These are phyloP conservation scores for Penicillium sp. DNA, from an alignment of 2,329 filamentous ascomycete genomes.

Conservation along the genomic window DNA sequence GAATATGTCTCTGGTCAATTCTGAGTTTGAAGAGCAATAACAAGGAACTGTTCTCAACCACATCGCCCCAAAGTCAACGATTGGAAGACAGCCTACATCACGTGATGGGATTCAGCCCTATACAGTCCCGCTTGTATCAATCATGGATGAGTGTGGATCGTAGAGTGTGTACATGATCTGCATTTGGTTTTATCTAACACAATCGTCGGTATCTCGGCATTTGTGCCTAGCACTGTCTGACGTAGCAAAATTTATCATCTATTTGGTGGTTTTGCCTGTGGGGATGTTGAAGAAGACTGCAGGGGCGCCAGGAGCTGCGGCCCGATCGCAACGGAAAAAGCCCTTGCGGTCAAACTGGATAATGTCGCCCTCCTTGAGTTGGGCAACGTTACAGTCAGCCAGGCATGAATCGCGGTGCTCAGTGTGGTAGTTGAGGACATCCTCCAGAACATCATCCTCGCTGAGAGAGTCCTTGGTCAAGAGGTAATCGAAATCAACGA, in stretches of 20 bases:
- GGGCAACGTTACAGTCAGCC: constrained; percentile 75
- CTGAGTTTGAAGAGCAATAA: background rate
- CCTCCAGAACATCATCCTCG: constrained; percentile 80
- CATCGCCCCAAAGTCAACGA: background rate
- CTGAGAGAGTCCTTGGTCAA: constrained; percentile 93
- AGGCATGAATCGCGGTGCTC: constrained; percentile 71
- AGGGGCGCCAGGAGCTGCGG: constrained; percentile 57
- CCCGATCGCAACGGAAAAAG: constrained; percentile 79
- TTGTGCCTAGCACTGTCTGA: background rate
- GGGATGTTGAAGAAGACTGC: constrained; percentile 69
- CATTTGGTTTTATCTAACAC: background rate
- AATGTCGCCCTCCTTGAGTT: constrained; percentile 81
- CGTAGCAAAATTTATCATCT: constrained; percentile 9
- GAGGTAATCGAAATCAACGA: constrained; percentile 93
- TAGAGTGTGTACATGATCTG: background rate
- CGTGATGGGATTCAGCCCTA: background rate
- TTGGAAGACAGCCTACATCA: background rate
- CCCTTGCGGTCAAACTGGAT: constrained; percentile 94
- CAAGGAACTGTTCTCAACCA: background rate
- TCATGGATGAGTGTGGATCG: background rate
- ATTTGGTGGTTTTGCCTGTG: constrained; percentile 56
- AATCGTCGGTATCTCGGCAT: background rate
- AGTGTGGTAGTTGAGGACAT: constrained; percentile 75
- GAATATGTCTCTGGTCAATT: too few relatives aligned
- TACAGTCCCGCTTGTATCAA: background rate